These are phyloP conservation scores for Neofusicoccum umdonicola DNA, from an alignment of 2,329 filamentous ascomycete species.

Conservation along the genomic window DNA sequence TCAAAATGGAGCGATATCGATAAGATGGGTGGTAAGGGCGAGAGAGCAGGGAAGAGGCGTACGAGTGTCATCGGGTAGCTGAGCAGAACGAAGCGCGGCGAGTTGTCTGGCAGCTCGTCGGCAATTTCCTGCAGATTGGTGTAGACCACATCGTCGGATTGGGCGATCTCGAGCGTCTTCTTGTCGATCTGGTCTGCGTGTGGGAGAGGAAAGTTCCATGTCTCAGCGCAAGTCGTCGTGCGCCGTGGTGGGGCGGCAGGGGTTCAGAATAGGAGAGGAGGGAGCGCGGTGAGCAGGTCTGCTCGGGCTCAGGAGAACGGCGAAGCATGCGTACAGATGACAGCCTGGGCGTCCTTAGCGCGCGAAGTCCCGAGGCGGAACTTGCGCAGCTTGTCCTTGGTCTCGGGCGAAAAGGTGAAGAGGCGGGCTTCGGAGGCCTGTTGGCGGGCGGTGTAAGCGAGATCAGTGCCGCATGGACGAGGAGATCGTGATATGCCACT, in stretches of 20 bases:
- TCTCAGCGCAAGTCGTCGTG: conserved; percentile 27
- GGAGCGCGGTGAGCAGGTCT: conserved; percentile 2
- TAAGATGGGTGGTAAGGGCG: neutral
- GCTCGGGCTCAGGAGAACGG: conserved; percentile 5
- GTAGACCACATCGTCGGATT: conserved; percentile 79
- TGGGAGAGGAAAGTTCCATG: conserved; percentile 18
- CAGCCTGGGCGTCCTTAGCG: conserved; percentile 80
- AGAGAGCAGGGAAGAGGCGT: conserved; percentile 30
- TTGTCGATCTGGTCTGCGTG: conserved; percentile 81
- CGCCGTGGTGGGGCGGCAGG: conserved; percentile 14
- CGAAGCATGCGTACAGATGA: conserved; percentile 72
- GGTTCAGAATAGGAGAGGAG: conserved; percentile 17
- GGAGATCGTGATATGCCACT: conserved; percentile 17
- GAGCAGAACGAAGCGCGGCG: conserved; percentile 83
- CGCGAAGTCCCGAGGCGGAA: conserved; percentile 90
- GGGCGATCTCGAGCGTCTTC: conserved; percentile 82
- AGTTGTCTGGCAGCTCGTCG: conserved; percentile 89
- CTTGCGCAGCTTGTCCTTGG: conserved; percentile 85
- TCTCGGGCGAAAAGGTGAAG: conserved; percentile 90
- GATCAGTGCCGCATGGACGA: conserved; percentile 9
- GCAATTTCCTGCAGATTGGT: conserved; percentile 74
- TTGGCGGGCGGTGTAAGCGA: conserved; percentile 3
- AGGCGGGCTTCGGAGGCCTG: conserved; percentile 78
- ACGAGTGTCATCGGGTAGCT: conserved; percentile 90
- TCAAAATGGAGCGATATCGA: neutral